These are phyloP conservation scores for Trichoderma parareesei DNA, from an alignment of 495 filamentous ascomycete genomes.

Conservation along the genomic window DNA sequence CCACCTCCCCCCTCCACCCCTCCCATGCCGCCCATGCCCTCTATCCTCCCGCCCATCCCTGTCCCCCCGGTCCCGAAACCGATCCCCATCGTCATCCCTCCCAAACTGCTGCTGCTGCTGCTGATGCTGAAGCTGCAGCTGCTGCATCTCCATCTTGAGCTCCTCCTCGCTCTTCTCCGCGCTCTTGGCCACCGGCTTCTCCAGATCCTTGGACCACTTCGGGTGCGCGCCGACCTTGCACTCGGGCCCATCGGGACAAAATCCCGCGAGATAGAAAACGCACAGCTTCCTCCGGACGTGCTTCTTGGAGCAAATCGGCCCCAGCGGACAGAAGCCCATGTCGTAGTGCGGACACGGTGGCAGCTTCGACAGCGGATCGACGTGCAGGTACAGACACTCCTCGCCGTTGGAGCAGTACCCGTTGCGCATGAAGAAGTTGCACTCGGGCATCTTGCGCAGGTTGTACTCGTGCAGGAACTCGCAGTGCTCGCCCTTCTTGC, in stretches of 20 bases:
- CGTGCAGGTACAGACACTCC: constrained; percentile 93
- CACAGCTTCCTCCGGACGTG: constrained; percentile 75
- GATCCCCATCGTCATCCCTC: constrained; percentile 16
- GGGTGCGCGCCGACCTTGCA: constrained; percentile 80
- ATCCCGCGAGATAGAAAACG: constrained; percentile 82
- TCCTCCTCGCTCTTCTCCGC: constrained; percentile 49
- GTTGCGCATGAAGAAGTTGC: constrained; percentile 81
- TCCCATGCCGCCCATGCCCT: constrained; percentile 22
- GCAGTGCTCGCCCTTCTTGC: constrained; percentile 92
- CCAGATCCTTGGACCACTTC: constrained; percentile 65
- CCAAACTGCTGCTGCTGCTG: neutral
- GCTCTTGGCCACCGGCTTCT: constrained; percentile 59
- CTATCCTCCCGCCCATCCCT: constrained; percentile 24
- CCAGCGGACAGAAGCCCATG: constrained; percentile 87
- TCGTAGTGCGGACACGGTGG: constrained; percentile 92
- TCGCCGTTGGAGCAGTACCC: constrained; percentile 93
- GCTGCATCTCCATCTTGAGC: constrained; percentile 41
- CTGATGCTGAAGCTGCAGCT: constrained; percentile 12
- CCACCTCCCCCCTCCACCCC: constrained; percentile 28
- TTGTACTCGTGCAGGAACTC: constrained; percentile 99
- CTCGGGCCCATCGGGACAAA: constrained; percentile 76
- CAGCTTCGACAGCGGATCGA: constrained; percentile 70
- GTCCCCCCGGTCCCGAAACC: constrained; percentile 17
- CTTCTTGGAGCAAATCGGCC: constrained; percentile 75
- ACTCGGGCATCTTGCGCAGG: constrained; percentile 94